phyloP scores from a whole-genome alignment of 768 basidiomycete genomes.

The Kwoniella sp. region DNA sequence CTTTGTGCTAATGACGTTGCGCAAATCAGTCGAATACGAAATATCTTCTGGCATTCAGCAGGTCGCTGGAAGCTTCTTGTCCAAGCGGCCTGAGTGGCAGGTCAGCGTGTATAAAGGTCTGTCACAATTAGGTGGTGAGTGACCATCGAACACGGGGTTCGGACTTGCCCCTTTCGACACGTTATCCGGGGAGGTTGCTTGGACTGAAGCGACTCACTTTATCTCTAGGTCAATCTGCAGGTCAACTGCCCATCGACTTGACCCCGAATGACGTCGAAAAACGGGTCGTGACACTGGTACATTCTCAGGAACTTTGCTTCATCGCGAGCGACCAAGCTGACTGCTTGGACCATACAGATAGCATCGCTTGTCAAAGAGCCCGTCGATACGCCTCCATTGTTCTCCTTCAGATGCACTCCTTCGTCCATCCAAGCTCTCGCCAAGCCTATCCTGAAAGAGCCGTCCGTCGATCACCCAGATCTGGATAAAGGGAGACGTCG shows the following conservation, averaged over 20 bases:
- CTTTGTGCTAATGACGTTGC: background rate
- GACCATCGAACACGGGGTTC: background rate
- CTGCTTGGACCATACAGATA: background rate
- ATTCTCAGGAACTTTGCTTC: background rate
- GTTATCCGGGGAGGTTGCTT: background rate
- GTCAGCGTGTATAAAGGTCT: slow-evolving; percentile 4
- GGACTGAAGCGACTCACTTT: no score
- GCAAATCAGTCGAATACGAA: slow-evolving; percentile 2
- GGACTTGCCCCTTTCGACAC: background rate
- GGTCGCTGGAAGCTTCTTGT: slow-evolving; percentile 11
- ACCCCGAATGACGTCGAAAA: background rate
- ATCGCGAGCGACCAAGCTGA: background rate
- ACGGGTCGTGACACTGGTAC: background rate
- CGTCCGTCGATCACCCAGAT: background rate
- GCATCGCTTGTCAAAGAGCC: background rate
- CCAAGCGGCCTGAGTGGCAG: slow-evolving; percentile 13
- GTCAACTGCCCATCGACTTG: background rate
- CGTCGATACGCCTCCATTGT: background rate
- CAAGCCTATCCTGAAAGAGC: background rate
- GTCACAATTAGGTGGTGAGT: background rate
- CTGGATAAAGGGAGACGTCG: background rate
- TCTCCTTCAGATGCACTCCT: background rate
- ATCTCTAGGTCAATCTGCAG: background rate
- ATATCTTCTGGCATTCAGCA: background rate
- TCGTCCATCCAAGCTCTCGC: slow-evolving; percentile 1